A percentile compares a stretch with the other conserved stretches of the same genome.
Conservation (phyloP, 768 basidiomycete genomes). For the Tephrocybe sp. region DNA sequence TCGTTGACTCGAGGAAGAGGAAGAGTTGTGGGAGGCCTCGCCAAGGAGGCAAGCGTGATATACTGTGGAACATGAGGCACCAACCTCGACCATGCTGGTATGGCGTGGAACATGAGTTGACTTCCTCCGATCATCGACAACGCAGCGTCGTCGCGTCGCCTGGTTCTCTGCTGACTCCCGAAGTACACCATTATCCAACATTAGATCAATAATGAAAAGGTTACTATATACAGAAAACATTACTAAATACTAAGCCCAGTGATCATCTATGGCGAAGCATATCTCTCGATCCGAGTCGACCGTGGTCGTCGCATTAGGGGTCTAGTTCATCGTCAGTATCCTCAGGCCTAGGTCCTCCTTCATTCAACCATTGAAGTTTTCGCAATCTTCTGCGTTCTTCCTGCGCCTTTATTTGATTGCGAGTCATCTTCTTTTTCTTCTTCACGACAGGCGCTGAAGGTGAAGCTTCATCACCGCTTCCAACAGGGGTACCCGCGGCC, state of each 20-base stretch:
- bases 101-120: no score
- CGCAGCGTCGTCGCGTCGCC: no score
- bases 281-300: background rate
- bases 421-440: constrained; percentile 88
- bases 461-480: constrained; percentile 71
- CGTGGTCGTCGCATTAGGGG: background rate
- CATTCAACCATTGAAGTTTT: constrained; percentile 80
- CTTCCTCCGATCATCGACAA: no score
- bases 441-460: constrained; percentile 45
- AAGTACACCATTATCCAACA: no score
- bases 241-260: background rate
- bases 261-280: background rate
- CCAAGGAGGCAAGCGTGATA: background rate
- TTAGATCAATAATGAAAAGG: no score
- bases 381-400: constrained; percentile 82
- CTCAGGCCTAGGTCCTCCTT: constrained; percentile 81
- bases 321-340: constrained; percentile 69
- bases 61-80: constrained; percentile 6
- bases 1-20: background rate
- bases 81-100: background rate
- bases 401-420: constrained; percentile 85
- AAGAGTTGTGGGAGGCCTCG: background rate
- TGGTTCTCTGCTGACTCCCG: no score
- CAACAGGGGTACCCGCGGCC: constrained; percentile 70
- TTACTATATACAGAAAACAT: background rate